Base-by-base conservation (phyloP, 108 stramenopile species). In the Parietichytrium sp. region DNA sequence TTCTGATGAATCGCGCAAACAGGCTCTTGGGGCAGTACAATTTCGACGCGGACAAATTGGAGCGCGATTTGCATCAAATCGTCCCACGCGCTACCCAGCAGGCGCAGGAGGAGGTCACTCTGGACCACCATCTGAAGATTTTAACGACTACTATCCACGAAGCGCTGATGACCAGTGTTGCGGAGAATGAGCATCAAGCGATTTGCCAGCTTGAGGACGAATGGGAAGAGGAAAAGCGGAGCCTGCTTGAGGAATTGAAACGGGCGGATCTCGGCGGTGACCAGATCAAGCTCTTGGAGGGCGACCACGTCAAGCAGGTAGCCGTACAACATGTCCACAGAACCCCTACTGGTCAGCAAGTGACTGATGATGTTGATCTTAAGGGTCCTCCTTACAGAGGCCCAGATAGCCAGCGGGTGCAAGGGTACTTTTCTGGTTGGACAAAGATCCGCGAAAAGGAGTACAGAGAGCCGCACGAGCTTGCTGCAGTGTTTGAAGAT, bases 61-160 rank as follows among this genome's bases (percentile, higher is more conserved):
- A 72, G 20, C 61, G 61, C 0, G 61, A 45, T 20, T 20, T 72
- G 15, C 61, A 72, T 42, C 61, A 72, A 42, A 72, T 72, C 20
- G 61, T 72, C n/a, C 61, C 61, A n/a, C 61, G 61, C 61, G 61
- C 61, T 15, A 72, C 23, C 42, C 38, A 33, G 10, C 61, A 72
- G 61, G 61, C 38, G 3, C 61, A 36, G 15, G 61, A 72, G 61
- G 61, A 72, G 3, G 61, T 45, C 15, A 42, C 45, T 42, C 45
- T 45, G 20, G 61, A 72, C 33, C 61, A 72, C 61, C 61, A 72
- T 42, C 36, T 72, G 15, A 33, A 72, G 3, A 42, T 72, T 42
- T 72, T 72, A n/a, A 42, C 61, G 38, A 45, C 61, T 1, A 72
- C 38, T 38, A 72, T 72, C 42, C 61, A 72, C 20, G 61, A 72